Conservation (phyloP, 306 rosid genomes). For the Carpinus fangiana region DNA sequence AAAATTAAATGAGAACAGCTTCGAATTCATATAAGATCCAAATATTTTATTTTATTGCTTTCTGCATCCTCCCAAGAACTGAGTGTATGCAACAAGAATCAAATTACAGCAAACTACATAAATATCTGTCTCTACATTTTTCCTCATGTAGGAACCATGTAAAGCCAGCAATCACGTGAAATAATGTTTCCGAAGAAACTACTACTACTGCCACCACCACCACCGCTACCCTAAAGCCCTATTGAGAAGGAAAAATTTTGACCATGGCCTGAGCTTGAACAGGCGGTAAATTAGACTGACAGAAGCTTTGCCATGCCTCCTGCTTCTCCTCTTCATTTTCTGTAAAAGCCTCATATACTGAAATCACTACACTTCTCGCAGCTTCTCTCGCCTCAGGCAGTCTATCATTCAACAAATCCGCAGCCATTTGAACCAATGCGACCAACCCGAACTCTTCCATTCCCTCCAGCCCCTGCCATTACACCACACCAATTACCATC, state of each 20-base stretch:
- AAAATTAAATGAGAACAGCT: not conserved
- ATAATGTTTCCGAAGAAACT: not conserved
- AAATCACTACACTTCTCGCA: constrained; percentile 65
- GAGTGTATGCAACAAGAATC: too few relatives aligned
- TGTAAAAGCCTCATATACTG: constrained; percentile 45
- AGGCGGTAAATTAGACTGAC: constrained; percentile 67
- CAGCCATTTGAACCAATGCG: constrained; percentile 66
- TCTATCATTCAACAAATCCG: constrained; percentile 74
- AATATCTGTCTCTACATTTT: constrained; percentile 15
- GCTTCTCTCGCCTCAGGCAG: constrained; percentile 97
- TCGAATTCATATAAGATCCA: too few relatives aligned
- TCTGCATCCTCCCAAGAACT: not conserved
- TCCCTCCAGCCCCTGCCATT: constrained; percentile 62
- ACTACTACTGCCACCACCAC: not conserved
- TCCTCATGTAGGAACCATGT: constrained; percentile 38
- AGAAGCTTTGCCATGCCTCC: constrained; percentile 81
- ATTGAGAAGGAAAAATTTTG: constrained; percentile 59
- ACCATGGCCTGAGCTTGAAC: constrained; percentile 62
- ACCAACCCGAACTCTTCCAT: constrained; percentile 70
- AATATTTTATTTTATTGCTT: not conserved
- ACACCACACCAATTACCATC: not conserved
- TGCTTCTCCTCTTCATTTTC: constrained; percentile 61
- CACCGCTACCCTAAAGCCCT: not conserved
- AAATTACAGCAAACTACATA: not conserved
- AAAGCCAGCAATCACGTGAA: constrained; percentile 22